Evolutionary conservation across 1,284 basidiomycete genomes (phyloP).

Genomic region (Jaminaea rosea): DNA sequence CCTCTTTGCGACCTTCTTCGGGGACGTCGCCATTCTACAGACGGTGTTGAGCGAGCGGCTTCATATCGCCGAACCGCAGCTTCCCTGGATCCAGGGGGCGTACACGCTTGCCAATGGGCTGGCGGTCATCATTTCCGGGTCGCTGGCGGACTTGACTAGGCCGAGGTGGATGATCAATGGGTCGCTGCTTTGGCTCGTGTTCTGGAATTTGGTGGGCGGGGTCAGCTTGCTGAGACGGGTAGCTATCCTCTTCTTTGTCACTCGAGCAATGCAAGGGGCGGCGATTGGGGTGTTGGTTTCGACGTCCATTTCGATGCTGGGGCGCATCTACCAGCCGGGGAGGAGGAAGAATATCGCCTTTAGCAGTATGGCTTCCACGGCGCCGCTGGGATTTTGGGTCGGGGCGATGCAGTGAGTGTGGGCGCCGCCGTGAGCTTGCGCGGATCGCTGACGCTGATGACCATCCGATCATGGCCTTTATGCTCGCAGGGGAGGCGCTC

Average conservation of each 20-base stretch:
- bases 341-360: slow-evolving; percentile 17
- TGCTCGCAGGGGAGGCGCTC: slow-evolving; percentile 9
- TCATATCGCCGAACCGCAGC: slow-evolving; percentile 7
- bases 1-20: slow-evolving; percentile 11
- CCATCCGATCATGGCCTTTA: neutral
- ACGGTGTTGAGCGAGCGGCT: slow-evolving; percentile 3
- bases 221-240: slow-evolving; percentile 7
- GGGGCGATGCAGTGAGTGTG: slow-evolving; percentile 9
- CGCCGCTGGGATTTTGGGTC: slow-evolving; percentile 16
- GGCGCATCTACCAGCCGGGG: slow-evolving; percentile 15
- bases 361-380: slow-evolving; percentile 10
- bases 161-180: slow-evolving; percentile 7
- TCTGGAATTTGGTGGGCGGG: slow-evolving; percentile 3
- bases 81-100: slow-evolving; percentile 15
- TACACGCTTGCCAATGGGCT: slow-evolving; percentile 18
- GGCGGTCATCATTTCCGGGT: slow-evolving; percentile 12
- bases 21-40: slow-evolving; percentile 8
- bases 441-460: neutral
- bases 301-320: slow-evolving; percentile 10
- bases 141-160: slow-evolving; percentile 11
- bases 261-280: slow-evolving; percentile 12
- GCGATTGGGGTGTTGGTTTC: slow-evolving; percentile 13
- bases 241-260: slow-evolving; percentile 13
- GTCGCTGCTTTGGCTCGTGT: slow-evolving; percentile 9
- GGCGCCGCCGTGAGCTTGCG: neutral